phyloP scores from a whole-genome alignment of 1,139 yeast species.

The Magnusiomyces magnusii region DNA sequence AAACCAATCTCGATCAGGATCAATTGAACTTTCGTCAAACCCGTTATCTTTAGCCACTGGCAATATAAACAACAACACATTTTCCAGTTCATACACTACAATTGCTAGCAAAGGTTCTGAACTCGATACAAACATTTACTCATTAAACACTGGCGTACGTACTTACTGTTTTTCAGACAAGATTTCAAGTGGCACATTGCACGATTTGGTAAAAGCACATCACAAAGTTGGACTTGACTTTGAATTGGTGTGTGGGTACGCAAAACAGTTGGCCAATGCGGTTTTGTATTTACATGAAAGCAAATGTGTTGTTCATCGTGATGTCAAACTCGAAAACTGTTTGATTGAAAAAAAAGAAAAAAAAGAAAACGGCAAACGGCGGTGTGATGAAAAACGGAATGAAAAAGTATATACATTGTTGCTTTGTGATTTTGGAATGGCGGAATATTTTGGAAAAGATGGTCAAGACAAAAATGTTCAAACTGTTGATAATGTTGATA shows the following conservation, averaged over 20 bases:
- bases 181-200: constrained; percentile 75
- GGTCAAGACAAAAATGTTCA: not conserved
- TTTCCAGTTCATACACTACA: no score
- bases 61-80: no score
- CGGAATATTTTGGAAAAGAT: constrained; percentile 34
- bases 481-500: constrained; percentile 22
- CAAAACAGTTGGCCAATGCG: constrained; percentile 53
- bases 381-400: constrained; percentile 32
- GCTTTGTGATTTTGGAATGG: constrained; percentile 89
- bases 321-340: constrained; percentile 80
- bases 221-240: constrained; percentile 18
- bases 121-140: not conserved
- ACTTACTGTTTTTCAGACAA: constrained; percentile 68
- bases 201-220: constrained; percentile 57
- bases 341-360: constrained; percentile 42
- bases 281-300: constrained; percentile 62
- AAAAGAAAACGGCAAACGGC: constrained; percentile 31
- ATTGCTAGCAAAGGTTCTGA: no score
- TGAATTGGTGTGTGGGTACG: constrained; percentile 32
- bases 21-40: not conserved
- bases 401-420: constrained; percentile 19
- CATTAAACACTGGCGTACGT: constrained; percentile 30
- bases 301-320: constrained; percentile 73
- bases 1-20: not conserved
- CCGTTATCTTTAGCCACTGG: not conserved